Percentiles rank a stretch among this genome's conserved stretches.
phyloP scores from a whole-genome alignment of 208 protist genomes.

The Leishmania arabica region DNA sequence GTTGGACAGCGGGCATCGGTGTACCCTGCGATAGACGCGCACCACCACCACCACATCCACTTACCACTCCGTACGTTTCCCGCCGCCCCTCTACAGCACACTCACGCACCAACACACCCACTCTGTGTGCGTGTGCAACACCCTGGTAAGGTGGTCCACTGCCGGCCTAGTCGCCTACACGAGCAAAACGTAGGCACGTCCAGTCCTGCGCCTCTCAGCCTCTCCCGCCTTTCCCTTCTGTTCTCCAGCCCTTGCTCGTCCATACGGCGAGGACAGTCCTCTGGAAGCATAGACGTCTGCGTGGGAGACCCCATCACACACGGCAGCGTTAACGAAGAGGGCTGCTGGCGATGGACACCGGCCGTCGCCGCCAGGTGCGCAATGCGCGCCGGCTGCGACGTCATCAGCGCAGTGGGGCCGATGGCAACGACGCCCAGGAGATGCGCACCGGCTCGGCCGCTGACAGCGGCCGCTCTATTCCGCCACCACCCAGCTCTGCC shows the following conservation, averaged over 20 bases:
- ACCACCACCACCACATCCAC: not conserved
- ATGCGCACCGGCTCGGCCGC: not conserved
- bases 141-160: not conserved
- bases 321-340: not conserved
- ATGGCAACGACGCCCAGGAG: not conserved
- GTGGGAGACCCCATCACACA: not conserved
- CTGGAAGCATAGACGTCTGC: not conserved
- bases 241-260: not conserved
- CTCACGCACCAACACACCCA: too few species aligned
- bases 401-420: conserved; percentile 8
- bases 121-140: not conserved
- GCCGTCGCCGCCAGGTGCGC: conserved; percentile 35
- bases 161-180: not conserved
- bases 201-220: not conserved
- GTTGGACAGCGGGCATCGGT: not conserved
- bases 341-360: conserved; percentile 26
- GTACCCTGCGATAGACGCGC: not conserved
- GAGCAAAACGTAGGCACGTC: not conserved
- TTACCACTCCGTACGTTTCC: not conserved
- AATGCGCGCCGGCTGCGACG: conserved; percentile 37
- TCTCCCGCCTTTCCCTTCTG: not conserved
- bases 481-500: not conserved
- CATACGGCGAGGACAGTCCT: not conserved
- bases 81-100: not conserved
- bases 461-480: not conserved